These are phyloP conservation scores for Sporothrix humicola DNA, from an alignment of 2,329 filamentous ascomycete species.

Conservation along the genomic window DNA sequence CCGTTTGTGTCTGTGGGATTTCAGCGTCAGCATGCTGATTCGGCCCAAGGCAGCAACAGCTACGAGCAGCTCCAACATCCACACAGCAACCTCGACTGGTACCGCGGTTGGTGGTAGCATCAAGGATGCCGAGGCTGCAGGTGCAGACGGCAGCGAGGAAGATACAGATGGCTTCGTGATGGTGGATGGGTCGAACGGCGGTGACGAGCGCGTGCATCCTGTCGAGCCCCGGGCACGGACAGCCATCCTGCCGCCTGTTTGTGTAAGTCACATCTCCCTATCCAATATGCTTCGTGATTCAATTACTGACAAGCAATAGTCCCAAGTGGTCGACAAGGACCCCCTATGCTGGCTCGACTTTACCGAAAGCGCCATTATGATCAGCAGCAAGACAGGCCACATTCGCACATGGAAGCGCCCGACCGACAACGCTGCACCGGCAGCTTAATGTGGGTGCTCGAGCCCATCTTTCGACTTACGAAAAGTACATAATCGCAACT, in stretches of 20 bases:
- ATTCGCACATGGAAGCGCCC: slow-evolving; percentile 53
- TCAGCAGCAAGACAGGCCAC: slow-evolving; percentile 85
- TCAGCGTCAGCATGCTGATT: slow-evolving; percentile 94
- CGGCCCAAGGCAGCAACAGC: slow-evolving; percentile 77
- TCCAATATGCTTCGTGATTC: too few relatives aligned
- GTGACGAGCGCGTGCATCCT: slow-evolving; percentile 69
- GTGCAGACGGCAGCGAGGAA: slow-evolving; percentile 53
- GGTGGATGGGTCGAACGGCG: slow-evolving; percentile 40
- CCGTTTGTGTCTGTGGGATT: slow-evolving; percentile 91
- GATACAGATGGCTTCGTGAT: slow-evolving; percentile 58
- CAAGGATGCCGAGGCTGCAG: slow-evolving; percentile 52
- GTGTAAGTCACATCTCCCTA: slow-evolving; percentile 60
- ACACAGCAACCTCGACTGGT: slow-evolving; percentile 2
- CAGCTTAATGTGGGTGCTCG: neutral
- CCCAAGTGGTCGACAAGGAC: slow-evolving; percentile 83
- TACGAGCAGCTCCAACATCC: slow-evolving; percentile 40
- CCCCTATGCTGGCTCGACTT: slow-evolving; percentile 92
- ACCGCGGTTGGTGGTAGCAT: slow-evolving; percentile 36
- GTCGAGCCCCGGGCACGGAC: slow-evolving; percentile 86
- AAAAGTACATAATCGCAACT: neutral
- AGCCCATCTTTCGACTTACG: neutral
- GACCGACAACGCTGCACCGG: slow-evolving; percentile 46
- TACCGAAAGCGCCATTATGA: slow-evolving; percentile 90
- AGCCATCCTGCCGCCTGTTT: slow-evolving; percentile 86
- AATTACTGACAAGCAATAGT: slow-evolving; percentile 51